These are phyloP conservation scores for Venturia pyrina DNA, from an alignment of 2,329 filamentous ascomycete species.

Conservation along the genomic window DNA sequence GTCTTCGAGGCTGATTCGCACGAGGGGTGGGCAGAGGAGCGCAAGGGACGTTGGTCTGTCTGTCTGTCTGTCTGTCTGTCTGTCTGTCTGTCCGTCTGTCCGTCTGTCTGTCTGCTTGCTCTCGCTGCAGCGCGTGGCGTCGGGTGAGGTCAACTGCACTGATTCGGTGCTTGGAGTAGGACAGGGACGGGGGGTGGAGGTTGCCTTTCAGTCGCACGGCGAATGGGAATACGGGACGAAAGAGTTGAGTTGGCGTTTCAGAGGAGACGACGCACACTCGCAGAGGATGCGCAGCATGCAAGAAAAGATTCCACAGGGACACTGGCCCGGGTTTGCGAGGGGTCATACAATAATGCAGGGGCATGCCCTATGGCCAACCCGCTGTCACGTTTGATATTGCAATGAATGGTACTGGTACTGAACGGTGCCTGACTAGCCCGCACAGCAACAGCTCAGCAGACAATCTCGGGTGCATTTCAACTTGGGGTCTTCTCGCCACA, in stretches of 20 bases:
- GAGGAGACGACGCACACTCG: background rate
- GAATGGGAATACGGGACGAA: constrained; percentile 2
- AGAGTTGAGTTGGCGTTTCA: constrained; percentile 2
- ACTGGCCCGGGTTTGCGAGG: background rate
- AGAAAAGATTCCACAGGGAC: background rate
- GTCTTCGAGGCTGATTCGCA: background rate
- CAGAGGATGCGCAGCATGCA: background rate
- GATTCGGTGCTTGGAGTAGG: background rate
- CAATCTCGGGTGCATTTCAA: too few species aligned
- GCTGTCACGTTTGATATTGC: background rate
- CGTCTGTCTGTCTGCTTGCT: background rate
- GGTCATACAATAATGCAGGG: background rate
- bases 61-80: background rate
- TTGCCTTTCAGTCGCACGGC: background rate
- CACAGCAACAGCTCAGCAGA: too few species aligned
- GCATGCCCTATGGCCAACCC: background rate
- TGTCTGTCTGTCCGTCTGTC: too few species aligned
- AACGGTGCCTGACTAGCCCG: background rate
- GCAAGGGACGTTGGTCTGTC: background rate
- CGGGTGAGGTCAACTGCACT: background rate
- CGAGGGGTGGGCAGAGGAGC: background rate
- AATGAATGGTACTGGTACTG: background rate
- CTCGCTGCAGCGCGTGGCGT: background rate
- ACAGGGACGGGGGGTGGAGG: background rate
- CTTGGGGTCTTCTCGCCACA: background rate